Evolutionary conservation across 805 yeast species (phyloP), one percentile per base, ranked within the genome.

Genomic region (Candida orba): DNA sequence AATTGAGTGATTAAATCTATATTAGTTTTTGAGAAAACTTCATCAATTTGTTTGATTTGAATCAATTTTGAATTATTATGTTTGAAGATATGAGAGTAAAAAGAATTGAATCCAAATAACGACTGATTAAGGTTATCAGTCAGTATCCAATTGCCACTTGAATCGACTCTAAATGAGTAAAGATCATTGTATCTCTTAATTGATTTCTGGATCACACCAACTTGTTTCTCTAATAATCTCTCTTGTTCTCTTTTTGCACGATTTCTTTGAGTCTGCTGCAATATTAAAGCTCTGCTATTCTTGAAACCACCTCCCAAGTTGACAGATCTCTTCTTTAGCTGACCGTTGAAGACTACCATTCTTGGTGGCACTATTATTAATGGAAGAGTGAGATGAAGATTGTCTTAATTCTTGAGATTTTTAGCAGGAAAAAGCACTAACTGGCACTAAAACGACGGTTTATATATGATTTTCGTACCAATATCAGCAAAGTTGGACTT

Each of bases 231-330:
- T 39, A 70, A 73, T 13, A 59, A 54, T 20, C 85, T 69, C 14
- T 66, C 72, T 29, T 65, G 59, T 45, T 84, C 89, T 45, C 97
- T 72, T 46, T 72, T 73, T 45, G 69, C 72, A 34, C 97, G 69
- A 48, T 85, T 88, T 34, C 65, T 65, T 51, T 77, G 76, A 4
- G 95, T 80, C 50, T 75, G 78, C 45, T 74, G 76, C n/a, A 91
- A 63, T 68, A 52, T 72, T 60, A 44, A 66, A 52, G 46, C 69
- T 62, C 59, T 72, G 55, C 48, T 63, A 42, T 41, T 61, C 62
- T 62, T 60, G 45, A 39, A 44, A 49, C 52, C 70, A 50, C 59
- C 82, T 66, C 56, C 91, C 73, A 52, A 78, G 70, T 67, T 91
- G 42, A 74, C 75, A 32, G 84, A 67, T 42, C 78, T 67, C 49